A percentile compares a stretch with the other conserved stretches of the same genome.
Conservation (phyloP, 495 filamentous ascomycete species). For the Pyronema omphalodes region DNA sequence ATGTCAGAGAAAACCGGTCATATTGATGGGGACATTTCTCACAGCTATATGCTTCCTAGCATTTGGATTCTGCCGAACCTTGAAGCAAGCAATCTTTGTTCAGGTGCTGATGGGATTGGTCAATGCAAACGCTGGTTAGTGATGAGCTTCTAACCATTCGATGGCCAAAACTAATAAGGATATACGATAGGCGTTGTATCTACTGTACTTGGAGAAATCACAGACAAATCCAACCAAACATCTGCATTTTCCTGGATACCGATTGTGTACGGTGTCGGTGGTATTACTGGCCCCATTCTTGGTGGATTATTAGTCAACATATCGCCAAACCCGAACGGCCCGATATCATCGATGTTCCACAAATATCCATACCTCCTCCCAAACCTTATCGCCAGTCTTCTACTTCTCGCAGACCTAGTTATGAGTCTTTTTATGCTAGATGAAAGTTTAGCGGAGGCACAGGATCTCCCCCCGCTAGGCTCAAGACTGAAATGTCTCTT, state of each 20-base stretch:
- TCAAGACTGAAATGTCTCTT: constrained; percentile 42
- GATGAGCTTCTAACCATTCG: background rate
- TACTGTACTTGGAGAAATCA: constrained; percentile 86
- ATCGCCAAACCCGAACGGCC: background rate
- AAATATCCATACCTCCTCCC: constrained; percentile 70
- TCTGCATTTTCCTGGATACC: constrained; percentile 82
- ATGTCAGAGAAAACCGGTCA: constrained; percentile 55
- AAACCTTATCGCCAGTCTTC: constrained; percentile 52
- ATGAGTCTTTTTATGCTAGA: constrained; percentile 61
- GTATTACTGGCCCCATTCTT: constrained; percentile 76
- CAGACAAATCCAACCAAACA: constrained; percentile 83
- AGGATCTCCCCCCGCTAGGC: constrained; percentile 41
- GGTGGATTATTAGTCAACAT: constrained; percentile 58
- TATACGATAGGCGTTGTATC: constrained; percentile 50
- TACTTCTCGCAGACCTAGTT: constrained; percentile 56
- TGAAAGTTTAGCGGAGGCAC: constrained; percentile 66
- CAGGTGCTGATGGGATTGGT: constrained; percentile 81
- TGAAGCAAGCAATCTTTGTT: constrained; percentile 66
- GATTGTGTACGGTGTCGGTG: constrained; percentile 79
- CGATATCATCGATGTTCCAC: constrained; percentile 27
- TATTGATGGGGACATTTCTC: constrained; percentile 66
- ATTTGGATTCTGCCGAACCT: constrained; percentile 71
- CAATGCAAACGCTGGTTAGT: constrained; percentile 59
- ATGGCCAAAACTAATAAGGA: background rate
- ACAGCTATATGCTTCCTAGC: constrained; percentile 64